phyloP scores from a whole-genome alignment of 1,284 basidiomycete genomes.

The Mycena sp. region DNA sequence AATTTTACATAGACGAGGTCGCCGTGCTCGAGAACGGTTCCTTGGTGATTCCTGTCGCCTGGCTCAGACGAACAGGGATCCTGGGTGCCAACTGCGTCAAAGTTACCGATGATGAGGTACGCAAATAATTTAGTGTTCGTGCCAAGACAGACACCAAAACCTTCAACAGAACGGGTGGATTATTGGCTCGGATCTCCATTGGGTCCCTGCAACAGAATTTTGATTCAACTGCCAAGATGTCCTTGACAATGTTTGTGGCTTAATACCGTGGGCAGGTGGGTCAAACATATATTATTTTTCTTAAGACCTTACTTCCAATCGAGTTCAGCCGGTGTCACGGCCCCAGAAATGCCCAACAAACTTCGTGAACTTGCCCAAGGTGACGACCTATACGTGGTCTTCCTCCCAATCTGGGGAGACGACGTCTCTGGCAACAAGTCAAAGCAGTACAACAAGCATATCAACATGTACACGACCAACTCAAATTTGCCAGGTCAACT shows the following conservation, averaged over 20 bases:
- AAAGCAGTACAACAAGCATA: slow-evolving; percentile 38
- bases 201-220: background rate
- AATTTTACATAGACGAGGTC: slow-evolving; percentile 39
- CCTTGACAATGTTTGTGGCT: background rate
- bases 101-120: background rate
- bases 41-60: slow-evolving; percentile 34
- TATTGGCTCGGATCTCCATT: background rate
- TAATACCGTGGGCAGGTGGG: background rate
- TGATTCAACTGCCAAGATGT: background rate
- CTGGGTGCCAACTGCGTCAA: slow-evolving; percentile 3
- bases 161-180: background rate
- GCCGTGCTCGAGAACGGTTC: slow-evolving; percentile 22
- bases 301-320: background rate
- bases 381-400: slow-evolving; percentile 11
- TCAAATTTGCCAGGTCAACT: background rate
- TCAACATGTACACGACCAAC: slow-evolving; percentile 30
- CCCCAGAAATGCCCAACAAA: background rate
- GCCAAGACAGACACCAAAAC: background rate
- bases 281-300: background rate
- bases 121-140: background rate
- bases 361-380: background rate
- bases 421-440: slow-evolving; percentile 33
- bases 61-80: slow-evolving; percentile 29
- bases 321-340: background rate
- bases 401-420: slow-evolving; percentile 11